Evolutionary conservation across 768 basidiomycete genomes (phyloP).

Genomic region (Psilocybe azurescens): DNA sequence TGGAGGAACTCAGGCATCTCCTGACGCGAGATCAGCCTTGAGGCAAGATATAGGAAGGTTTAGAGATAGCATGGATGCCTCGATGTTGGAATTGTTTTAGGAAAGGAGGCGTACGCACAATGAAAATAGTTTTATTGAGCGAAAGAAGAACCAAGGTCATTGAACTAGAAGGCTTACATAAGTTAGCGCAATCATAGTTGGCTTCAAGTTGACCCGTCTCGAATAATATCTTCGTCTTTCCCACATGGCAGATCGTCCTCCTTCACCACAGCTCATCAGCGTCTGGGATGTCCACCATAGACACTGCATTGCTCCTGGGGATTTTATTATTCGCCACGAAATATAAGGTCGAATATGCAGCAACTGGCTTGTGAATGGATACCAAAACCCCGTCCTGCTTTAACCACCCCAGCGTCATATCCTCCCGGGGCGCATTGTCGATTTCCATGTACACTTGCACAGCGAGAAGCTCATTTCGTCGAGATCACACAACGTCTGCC

Average conservation of each 20-base stretch:
- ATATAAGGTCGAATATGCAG: background rate
- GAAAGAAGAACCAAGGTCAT: too few relatives aligned
- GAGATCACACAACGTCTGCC: slow-evolving; percentile 8
- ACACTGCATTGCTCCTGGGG: background rate
- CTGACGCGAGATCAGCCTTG: too few relatives aligned
- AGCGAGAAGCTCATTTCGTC: background rate
- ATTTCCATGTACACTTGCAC: slow-evolving; percentile 4
- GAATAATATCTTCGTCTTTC: background rate
- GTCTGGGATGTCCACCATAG: background rate
- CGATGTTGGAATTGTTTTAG: too few relatives aligned
- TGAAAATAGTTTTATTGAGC: too few relatives aligned
- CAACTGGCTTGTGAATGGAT: background rate
- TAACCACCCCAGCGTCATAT: slow-evolving; percentile 9
- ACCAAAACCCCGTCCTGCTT: slow-evolving; percentile 11
- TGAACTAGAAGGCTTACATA: too few relatives aligned
- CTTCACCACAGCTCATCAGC: slow-evolving; percentile 1
- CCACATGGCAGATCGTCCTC: too few relatives aligned
- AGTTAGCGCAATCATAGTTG: too few relatives aligned
- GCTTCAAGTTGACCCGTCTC: too few relatives aligned
- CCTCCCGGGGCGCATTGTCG: background rate
- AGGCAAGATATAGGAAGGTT: too few relatives aligned
- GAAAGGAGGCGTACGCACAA: too few relatives aligned
- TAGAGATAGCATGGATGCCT: too few relatives aligned
- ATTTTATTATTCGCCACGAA: background rate
- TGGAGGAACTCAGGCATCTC: too few relatives aligned